A percentile compares a stretch with the other conserved stretches of the same genome.
Conservation (phyloP, 2,329 filamentous ascomycete species). For the Herpotrichia juniperi region DNA sequence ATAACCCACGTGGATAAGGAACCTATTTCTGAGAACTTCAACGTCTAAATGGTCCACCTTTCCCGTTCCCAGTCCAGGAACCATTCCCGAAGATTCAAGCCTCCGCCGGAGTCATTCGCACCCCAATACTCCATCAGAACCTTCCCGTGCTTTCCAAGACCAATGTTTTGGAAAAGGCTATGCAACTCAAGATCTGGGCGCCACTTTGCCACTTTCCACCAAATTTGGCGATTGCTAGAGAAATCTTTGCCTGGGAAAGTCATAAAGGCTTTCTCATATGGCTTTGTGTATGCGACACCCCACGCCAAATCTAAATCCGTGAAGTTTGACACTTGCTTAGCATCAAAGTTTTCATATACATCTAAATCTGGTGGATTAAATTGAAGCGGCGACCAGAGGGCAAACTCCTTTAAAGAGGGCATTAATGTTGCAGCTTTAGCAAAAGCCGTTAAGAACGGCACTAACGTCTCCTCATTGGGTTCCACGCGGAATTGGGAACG, state of each 20-base stretch:
- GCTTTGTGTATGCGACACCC: slow-evolving; percentile 11
- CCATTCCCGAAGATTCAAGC: too few species aligned
- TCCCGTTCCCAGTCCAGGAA: too few species aligned
- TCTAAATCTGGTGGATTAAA: slow-evolving; percentile 2
- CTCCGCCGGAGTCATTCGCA: too few species aligned
- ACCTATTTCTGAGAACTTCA: too few species aligned
- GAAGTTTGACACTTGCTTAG: background rate
- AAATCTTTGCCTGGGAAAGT: slow-evolving; percentile 1
- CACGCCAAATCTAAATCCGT: slow-evolving; percentile 5
- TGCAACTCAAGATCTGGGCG: slow-evolving; percentile 5
- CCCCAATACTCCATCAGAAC: background rate
- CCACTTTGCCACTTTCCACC: slow-evolving; percentile 13
- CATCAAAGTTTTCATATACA: background rate
- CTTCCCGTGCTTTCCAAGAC: background rate
- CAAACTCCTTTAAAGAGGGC: slow-evolving; percentile 12
- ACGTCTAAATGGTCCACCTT: too few species aligned
- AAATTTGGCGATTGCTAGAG: slow-evolving; percentile 4
- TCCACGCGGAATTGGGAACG: slow-evolving; percentile 10
- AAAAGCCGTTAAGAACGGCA: slow-evolving; percentile 22
- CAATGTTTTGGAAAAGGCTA: slow-evolving; percentile 8
- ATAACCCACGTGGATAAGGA: too few species aligned
- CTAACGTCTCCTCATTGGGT: slow-evolving; percentile 16
- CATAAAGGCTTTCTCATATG: slow-evolving; percentile 1
- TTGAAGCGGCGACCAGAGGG: slow-evolving; percentile 15
- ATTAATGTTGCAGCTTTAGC: slow-evolving; percentile 21